Conservation (phyloP, 768 basidiomycete species). For the Clathrus columnatus region DNA sequence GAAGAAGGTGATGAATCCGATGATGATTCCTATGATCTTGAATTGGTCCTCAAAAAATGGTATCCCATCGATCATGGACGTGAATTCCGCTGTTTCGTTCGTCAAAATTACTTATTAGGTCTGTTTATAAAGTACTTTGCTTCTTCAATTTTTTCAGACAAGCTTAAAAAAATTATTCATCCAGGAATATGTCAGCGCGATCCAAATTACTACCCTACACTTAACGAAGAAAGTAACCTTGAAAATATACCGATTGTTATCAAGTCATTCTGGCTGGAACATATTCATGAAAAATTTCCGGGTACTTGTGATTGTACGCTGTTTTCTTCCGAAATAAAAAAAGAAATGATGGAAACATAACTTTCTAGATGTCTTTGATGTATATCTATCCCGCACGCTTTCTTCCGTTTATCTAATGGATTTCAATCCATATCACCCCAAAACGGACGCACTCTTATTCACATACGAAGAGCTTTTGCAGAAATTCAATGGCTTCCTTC, state of each 20-base stretch:
- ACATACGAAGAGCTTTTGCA: slow-evolving; percentile 63
- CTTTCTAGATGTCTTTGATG: slow-evolving; percentile 68
- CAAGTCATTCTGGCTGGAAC: slow-evolving; percentile 54
- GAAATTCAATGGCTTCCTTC: slow-evolving; percentile 20
- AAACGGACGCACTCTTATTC: slow-evolving; percentile 85
- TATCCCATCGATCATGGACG: slow-evolving; percentile 75
- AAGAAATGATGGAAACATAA: too few species aligned
- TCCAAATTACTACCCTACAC: slow-evolving; percentile 79
- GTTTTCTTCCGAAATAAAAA: too few species aligned
- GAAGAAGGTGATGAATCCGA: slow-evolving; percentile 11
- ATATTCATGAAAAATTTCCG: slow-evolving; percentile 55
- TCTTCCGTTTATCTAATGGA: slow-evolving; percentile 75
- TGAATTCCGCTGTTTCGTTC: slow-evolving; percentile 88
- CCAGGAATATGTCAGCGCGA: slow-evolving; percentile 87
- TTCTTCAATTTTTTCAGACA: not conserved
- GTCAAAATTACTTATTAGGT: slow-evolving; percentile 67
- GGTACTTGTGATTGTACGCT: slow-evolving; percentile 56
- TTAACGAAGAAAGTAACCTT: slow-evolving; percentile 54
- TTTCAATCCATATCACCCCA: slow-evolving; percentile 80
- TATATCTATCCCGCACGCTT: slow-evolving; percentile 78
- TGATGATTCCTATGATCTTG: slow-evolving; percentile 45
- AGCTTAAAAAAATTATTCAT: not conserved
- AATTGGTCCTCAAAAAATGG: slow-evolving; percentile 88
- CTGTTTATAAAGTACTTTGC: not conserved
- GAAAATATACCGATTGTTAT: slow-evolving; percentile 45